Conservation (phyloP, 495 filamentous ascomycete species). For the Sabuloglossum arenarium region DNA sequence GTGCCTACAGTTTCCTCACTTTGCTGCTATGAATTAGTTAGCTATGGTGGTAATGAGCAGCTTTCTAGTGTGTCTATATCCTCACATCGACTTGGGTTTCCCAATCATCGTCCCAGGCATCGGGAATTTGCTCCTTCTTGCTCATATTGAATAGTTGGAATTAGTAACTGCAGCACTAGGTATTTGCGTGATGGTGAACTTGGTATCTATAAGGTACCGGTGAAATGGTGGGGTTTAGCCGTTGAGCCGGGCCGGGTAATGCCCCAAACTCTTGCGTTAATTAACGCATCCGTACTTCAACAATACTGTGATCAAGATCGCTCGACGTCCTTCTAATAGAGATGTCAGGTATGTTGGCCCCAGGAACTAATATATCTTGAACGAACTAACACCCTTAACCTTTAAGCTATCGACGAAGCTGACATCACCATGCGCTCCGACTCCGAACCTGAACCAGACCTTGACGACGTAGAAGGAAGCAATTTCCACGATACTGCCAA, state of each 20-base stretch:
- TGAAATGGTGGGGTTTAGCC: neutral
- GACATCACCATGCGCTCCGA: neutral
- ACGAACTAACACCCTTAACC: neutral
- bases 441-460: slow-evolving; percentile 1
- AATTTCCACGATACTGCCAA: neutral
- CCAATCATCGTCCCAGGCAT: slow-evolving; percentile 91
- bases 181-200: neutral
- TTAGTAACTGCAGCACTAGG: neutral
- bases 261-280: neutral
- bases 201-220: neutral
- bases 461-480: slow-evolving; percentile 1
- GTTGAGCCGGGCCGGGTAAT: neutral
- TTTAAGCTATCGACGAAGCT: neutral
- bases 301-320: neutral
- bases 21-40: slow-evolving; percentile 7
- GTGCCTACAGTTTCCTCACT: slow-evolving; percentile 6
- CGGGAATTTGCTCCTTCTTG: slow-evolving; percentile 31
- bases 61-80: neutral
- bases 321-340: neutral
- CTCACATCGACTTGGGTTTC: slow-evolving; percentile 53
- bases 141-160: slow-evolving; percentile 15
- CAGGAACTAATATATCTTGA: neutral
- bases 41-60: neutral
- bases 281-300: no score
- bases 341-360: neutral